phyloP scores from a whole-genome alignment of 352 stramenopile genomes.

The Pythium monospermum region DNA sequence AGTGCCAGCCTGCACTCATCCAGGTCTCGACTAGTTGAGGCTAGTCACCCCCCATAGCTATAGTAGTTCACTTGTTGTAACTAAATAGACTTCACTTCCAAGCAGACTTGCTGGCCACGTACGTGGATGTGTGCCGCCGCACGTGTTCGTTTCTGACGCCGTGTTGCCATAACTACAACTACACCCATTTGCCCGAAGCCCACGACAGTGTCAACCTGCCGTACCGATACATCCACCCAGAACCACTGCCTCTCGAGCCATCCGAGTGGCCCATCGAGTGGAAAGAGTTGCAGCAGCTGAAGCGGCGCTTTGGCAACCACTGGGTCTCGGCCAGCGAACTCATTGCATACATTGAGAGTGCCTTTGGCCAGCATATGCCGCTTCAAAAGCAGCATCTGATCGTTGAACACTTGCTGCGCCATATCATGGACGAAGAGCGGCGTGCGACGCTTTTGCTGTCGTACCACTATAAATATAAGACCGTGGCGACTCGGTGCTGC shows the following conservation, averaged over 20 bases:
- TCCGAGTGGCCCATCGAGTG: no score
- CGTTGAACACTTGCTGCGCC: neutral
- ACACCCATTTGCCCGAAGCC: slow-evolving; percentile 11
- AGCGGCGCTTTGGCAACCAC: slow-evolving; percentile 4
- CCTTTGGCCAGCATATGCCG: neutral
- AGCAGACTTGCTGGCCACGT: no score
- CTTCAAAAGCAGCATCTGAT: neutral
- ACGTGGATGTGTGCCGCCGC: slow-evolving; percentile 1
- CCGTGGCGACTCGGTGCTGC: slow-evolving; percentile 14
- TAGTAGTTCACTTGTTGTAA: no score
- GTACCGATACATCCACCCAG: no score
- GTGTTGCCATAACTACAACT: slow-evolving; percentile 19
- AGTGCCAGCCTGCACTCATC: no score
- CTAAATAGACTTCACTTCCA: no score
- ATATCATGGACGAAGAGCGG: slow-evolving; percentile 14
- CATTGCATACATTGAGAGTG: neutral
- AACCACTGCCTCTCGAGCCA: no score
- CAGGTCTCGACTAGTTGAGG: no score
- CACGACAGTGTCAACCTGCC: no score
- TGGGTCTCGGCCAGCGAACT: neutral
- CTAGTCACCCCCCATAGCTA: no score
- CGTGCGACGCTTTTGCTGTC: slow-evolving; percentile 9
- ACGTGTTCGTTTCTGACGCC: slow-evolving; percentile 18
- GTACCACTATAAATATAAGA: slow-evolving; percentile 5
- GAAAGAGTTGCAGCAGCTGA: no score